Evolutionary conservation across 2,329 filamentous ascomycete genomes (phyloP).

Genomic region (Hymenoscyphus fraxineus): DNA sequence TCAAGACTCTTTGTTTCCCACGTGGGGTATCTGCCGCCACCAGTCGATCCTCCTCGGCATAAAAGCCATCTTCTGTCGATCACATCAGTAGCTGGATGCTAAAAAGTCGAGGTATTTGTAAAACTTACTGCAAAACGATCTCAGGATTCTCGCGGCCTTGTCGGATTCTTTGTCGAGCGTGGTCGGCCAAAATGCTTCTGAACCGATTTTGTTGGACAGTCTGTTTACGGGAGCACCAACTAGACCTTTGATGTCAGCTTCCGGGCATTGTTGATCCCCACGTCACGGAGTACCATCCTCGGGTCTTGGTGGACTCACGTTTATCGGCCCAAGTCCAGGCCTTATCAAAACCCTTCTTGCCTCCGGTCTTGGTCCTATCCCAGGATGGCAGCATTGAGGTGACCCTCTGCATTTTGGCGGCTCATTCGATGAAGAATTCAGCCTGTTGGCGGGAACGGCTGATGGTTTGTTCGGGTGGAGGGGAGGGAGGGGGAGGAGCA

Average conservation of each 20-base stretch:
- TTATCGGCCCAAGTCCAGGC: conserved; percentile 65
- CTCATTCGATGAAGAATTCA: conserved; percentile 10
- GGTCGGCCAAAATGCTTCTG: conserved; percentile 81
- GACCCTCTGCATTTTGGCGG: conserved; percentile 34
- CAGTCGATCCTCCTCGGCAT: conserved; percentile 48
- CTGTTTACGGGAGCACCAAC: conserved; percentile 71
- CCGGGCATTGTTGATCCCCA: background rate
- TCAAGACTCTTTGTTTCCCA: conserved; percentile 56
- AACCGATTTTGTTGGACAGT: conserved; percentile 75
- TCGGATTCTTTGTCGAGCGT: conserved; percentile 85
- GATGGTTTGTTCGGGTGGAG: background rate
- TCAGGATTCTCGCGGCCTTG: conserved; percentile 83
- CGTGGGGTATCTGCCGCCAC: conserved; percentile 37
- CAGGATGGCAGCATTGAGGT: conserved; percentile 42
- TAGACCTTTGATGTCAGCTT: conserved; percentile 31
- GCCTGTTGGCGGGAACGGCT: background rate
- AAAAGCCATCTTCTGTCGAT: conserved; percentile 61
- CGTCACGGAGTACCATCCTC: background rate
- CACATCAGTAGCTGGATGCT: background rate
- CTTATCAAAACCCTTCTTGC: conserved; percentile 70
- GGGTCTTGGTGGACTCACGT: conserved; percentile 36
- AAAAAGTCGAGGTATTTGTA: conserved; percentile 22
- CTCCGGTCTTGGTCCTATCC: conserved; percentile 50
- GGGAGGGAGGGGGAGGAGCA: background rate
- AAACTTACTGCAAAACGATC: conserved; percentile 79